These are phyloP conservation scores for Chlorella variabilis DNA, from an alignment of 163 green algal species.

Conservation along the genomic window DNA sequence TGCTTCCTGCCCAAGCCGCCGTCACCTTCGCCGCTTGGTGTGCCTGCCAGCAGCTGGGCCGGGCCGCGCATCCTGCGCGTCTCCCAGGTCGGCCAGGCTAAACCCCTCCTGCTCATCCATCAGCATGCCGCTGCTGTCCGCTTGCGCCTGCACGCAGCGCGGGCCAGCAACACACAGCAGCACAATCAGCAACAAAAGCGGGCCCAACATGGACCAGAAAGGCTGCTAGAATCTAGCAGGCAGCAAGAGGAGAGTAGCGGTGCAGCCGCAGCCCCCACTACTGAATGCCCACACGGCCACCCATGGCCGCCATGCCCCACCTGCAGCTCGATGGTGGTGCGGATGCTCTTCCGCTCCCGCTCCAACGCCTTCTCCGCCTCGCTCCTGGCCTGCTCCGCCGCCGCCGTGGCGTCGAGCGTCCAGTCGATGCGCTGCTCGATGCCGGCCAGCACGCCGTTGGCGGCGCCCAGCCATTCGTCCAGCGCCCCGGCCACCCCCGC, in stretches of 20 bases:
- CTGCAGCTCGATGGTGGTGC: constrained; percentile 38
- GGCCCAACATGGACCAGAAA: too few relatives aligned
- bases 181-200: too few relatives aligned
- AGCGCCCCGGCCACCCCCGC: constrained; percentile 54
- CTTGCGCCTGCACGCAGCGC: constrained; percentile 14
- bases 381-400: background rate
- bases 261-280: too few relatives aligned
- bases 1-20: too few relatives aligned
- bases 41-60: constrained; percentile 31
- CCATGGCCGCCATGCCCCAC: too few relatives aligned
- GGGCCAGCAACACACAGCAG: too few relatives aligned
- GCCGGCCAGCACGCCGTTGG: constrained; percentile 53
- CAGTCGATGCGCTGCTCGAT: constrained; percentile 55
- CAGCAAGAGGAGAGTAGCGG: too few relatives aligned
- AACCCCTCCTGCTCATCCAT: constrained; percentile 27
- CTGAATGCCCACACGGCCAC: too few relatives aligned
- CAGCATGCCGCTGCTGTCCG: constrained; percentile 30
- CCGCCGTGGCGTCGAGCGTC: background rate
- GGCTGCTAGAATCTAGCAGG: too few relatives aligned
- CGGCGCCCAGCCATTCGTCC: constrained; percentile 41
- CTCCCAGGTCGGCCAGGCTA: constrained; percentile 24
- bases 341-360: constrained; percentile 23
- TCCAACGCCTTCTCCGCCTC: constrained; percentile 17
- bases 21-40: constrained; percentile 38
- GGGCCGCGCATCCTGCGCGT: constrained; percentile 21